Evolutionary conservation across 2,329 filamentous ascomycete genomes (phyloP).

Genomic region (Amesomyces nigricolor): DNA sequence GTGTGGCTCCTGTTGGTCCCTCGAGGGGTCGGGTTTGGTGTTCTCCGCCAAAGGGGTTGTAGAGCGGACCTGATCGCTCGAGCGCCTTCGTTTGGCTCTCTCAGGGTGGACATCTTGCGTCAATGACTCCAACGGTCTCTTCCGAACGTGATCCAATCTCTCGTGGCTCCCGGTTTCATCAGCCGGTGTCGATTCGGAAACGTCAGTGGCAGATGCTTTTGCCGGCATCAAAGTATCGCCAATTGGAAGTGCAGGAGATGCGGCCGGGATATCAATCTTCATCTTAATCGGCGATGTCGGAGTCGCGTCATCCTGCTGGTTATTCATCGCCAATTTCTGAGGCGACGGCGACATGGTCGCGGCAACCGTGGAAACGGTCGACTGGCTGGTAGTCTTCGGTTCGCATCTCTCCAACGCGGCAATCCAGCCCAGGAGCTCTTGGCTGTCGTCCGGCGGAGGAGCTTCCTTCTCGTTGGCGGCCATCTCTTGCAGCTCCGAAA

Average conservation of each 20-base stretch:
- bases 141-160: background rate
- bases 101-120: background rate
- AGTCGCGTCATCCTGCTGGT: background rate
- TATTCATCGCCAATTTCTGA: background rate
- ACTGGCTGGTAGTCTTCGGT: constrained; percentile 40
- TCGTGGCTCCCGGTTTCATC: background rate
- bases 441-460: constrained; percentile 47
- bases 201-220: constrained; percentile 2
- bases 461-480: constrained; percentile 52
- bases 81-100: constrained; percentile 11
- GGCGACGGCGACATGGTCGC: constrained; percentile 19
- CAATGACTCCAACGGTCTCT: constrained; percentile 7
- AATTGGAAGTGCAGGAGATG: background rate
- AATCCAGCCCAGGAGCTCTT: constrained; percentile 58
- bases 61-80: background rate
- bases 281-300: background rate
- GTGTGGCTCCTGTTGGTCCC: background rate
- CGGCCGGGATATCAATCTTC: background rate
- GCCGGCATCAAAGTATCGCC: background rate
- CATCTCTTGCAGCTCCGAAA: constrained; percentile 62
- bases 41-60: background rate
- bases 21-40: background rate
- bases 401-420: constrained; percentile 53
- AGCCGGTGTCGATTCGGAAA: background rate
- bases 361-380: constrained; percentile 33